These are phyloP conservation scores for Camellia oleifera DNA, from an alignment of 179 eudicot genomes.

Conservation along the genomic window DNA sequence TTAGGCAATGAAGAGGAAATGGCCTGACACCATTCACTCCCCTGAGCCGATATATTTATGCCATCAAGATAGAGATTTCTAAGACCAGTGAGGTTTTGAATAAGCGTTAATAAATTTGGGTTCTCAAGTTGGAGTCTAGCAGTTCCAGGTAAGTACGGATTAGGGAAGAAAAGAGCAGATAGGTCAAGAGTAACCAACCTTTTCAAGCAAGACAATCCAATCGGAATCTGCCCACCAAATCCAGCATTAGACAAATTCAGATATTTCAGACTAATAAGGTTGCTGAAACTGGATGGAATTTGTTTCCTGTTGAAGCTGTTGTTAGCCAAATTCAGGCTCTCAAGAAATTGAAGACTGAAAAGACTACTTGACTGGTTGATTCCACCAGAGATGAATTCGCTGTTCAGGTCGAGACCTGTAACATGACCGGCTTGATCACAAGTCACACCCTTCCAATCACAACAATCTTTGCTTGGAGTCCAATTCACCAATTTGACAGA, in stretches of 20 bases:
- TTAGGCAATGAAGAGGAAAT: constrained; percentile 42
- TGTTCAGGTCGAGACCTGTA: constrained; percentile 30
- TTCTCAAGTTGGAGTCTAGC: constrained; percentile 17
- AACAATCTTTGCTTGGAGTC: constrained; percentile 31
- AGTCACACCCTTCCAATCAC: constrained; percentile 38
- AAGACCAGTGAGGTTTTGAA: constrained; percentile 33
- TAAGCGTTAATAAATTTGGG: constrained; percentile 28
- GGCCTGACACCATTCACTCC: constrained; percentile 41
- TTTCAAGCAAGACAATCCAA: constrained; percentile 10
- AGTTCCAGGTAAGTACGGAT: neutral
- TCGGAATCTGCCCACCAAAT: constrained; percentile 17
- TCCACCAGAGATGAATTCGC: constrained; percentile 23
- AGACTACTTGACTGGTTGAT: constrained; percentile 15
- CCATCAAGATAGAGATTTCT: constrained; percentile 32
- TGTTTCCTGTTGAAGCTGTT: constrained; percentile 15
- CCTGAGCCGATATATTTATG: constrained; percentile 31
- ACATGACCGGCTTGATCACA: constrained; percentile 31
- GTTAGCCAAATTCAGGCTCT: constrained; percentile 22
- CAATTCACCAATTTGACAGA: constrained; percentile 30
- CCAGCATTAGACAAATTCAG: constrained; percentile 22
- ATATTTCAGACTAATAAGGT: constrained; percentile 19
- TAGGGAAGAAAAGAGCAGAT: too few relatives aligned
- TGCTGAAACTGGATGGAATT: constrained; percentile 33
- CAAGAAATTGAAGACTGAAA: constrained; percentile 18
- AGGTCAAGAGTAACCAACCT: constrained; percentile 29